These are phyloP conservation scores for Polyporus tsugae DNA, from an alignment of 1,284 basidiomycete species.

Conservation along the genomic window DNA sequence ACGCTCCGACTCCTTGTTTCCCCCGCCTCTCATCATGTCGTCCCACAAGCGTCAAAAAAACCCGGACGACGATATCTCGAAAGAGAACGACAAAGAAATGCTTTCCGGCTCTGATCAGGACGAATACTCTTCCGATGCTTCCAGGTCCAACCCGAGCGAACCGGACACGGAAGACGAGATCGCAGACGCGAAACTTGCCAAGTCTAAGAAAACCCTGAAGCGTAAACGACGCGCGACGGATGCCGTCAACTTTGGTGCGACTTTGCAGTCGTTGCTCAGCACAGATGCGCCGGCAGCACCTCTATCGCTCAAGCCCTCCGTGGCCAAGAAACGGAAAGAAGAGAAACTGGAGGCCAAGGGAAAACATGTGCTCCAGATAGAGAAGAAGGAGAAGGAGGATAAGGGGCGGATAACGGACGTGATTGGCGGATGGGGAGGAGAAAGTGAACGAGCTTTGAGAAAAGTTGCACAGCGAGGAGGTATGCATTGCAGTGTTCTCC, in stretches of 20 bases:
- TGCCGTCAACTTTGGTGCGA: conserved; percentile 75
- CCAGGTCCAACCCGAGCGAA: conserved; percentile 23
- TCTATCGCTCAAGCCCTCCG: conserved; percentile 78
- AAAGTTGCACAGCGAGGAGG: conserved; percentile 88
- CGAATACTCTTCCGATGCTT: conserved; percentile 35
- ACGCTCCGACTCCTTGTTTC: neutral
- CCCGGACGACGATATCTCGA: conserved; percentile 24
- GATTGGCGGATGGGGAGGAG: conserved; percentile 85
- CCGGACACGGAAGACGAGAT: conserved; percentile 72
- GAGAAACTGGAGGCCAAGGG: conserved; percentile 77
- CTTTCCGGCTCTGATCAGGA: conserved; percentile 38
- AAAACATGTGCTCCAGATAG: conserved; percentile 70
- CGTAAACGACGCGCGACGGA: conserved; percentile 82
- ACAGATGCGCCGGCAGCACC: conserved; percentile 75
- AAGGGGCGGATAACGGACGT: conserved; percentile 75
- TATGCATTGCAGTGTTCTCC: conserved; percentile 43
- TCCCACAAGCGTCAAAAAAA: conserved; percentile 41
- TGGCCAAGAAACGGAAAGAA: conserved; percentile 71
- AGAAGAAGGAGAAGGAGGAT: conserved; percentile 82
- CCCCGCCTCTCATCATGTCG: conserved; percentile 33
- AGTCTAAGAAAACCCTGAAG: conserved; percentile 81
- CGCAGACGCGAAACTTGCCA: conserved; percentile 56
- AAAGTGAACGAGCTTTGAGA: conserved; percentile 75
- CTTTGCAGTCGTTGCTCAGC: conserved; percentile 71
- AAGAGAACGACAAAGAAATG: conserved; percentile 39